Conservation (phyloP, 345 rosid species). For the Trapa bicornis region DNA sequence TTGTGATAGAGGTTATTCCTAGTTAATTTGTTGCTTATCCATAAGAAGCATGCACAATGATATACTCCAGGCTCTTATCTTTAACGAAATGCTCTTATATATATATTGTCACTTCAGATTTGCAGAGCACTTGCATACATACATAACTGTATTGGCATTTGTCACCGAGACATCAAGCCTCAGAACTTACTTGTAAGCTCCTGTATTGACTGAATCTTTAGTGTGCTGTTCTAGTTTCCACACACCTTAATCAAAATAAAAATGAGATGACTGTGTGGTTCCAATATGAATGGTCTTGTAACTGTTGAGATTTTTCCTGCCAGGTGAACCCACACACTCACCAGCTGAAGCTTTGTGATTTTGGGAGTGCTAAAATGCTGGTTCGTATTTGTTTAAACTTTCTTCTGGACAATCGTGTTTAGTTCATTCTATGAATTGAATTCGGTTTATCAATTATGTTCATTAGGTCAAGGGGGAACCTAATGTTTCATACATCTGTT, state of each 20-base stretch:
- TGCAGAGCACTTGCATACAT: constrained; percentile 92
- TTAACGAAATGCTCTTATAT: background rate
- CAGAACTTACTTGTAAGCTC: constrained; percentile 72
- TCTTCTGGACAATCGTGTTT: constrained; percentile 8
- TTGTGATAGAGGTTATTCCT: background rate
- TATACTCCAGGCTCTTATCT: background rate
- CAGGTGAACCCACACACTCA: constrained; percentile 89
- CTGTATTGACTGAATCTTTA: background rate
- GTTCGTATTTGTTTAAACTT: constrained; percentile 25
- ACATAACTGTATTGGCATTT: constrained; percentile 75
- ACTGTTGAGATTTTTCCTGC: constrained; percentile 1
- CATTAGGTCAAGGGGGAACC: constrained; percentile 79
- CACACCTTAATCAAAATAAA: too few species aligned
- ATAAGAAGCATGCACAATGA: too few species aligned
- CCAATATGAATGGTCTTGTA: background rate
- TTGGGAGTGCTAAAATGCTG: constrained; percentile 95
- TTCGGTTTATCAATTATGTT: constrained; percentile 5
- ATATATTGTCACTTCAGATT: constrained; percentile 41
- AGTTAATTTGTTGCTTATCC: background rate
- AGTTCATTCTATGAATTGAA: constrained; percentile 2
- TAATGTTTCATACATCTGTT: constrained; percentile 88
- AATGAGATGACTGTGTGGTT: background rate
- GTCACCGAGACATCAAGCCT: constrained; percentile 98
- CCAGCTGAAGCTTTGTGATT: constrained; percentile 86
- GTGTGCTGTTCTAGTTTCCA: background rate